phyloP scores from a whole-genome alignment of 306 rosid genomes.

The Urtica urens region DNA sequence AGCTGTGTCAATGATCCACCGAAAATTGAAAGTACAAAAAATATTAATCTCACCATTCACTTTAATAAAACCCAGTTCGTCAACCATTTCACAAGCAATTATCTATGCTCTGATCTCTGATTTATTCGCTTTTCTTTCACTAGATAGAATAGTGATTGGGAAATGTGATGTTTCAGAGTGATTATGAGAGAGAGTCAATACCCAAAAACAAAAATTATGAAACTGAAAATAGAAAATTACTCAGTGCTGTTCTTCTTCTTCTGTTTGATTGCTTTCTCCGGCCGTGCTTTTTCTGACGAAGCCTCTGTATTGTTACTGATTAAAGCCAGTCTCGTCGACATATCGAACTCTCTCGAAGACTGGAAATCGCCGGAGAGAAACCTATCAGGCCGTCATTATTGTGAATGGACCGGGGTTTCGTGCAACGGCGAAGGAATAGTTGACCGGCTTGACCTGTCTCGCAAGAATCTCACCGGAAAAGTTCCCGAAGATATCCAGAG shows the following conservation, averaged over 20 bases:
- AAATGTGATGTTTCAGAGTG: no score
- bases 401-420: conserved; percentile 62
- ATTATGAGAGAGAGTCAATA: conserved; percentile 13
- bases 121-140: no score
- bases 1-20: conserved; percentile 39
- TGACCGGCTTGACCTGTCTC: conserved; percentile 65
- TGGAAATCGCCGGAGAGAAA: conserved; percentile 43
- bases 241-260: conserved; percentile 26
- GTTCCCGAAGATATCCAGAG: conserved; percentile 45
- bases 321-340: conserved; percentile 58
- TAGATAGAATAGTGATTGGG: no score
- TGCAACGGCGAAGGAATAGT: conserved; percentile 57
- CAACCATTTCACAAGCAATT: conserved; percentile 19
- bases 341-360: conserved; percentile 36
- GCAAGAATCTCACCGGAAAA: conserved; percentile 73
- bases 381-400: conserved; percentile 29
- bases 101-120: conserved; percentile 21
- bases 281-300: conserved; percentile 43
- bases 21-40: conserved; percentile 9
- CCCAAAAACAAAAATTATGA: conserved; percentile 23
- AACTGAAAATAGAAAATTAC: conserved; percentile 29
- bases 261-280: conserved; percentile 34
- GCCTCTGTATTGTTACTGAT: conserved; percentile 54
- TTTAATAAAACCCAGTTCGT: conserved; percentile 4
- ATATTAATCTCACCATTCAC: conserved; percentile 21